A percentile compares a stretch with the other conserved stretches of the same genome.
Conservation (phyloP, 441 rosid genomes). For the Croton laevigatus region DNA sequence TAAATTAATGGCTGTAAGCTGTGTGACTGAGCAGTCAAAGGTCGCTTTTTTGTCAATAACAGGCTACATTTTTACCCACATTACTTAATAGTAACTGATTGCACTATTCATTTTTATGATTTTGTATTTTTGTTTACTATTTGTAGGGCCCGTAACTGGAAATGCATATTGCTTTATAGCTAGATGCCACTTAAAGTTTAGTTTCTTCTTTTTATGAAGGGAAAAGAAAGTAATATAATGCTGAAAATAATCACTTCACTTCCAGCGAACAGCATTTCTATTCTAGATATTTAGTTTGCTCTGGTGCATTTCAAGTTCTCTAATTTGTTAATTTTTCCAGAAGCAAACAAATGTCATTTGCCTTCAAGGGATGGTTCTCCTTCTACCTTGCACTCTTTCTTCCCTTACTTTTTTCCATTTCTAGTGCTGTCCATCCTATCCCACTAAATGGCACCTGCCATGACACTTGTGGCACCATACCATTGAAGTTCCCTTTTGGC, state of each 20-base stretch:
- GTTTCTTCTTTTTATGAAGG: background rate
- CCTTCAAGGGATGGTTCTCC: constrained; percentile 24
- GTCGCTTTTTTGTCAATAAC: background rate
- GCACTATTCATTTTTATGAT: background rate
- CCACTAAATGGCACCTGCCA: constrained; percentile 40
- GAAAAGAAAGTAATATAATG: constrained; percentile 21
- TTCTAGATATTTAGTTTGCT: constrained; percentile 20
- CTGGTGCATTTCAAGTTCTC: background rate
- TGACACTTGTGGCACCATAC: constrained; percentile 43
- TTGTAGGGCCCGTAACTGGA: background rate
- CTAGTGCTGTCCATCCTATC: constrained; percentile 27
- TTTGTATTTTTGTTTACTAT: background rate
- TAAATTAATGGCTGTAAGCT: background rate
- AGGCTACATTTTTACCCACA: background rate
- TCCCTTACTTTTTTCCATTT: constrained; percentile 15
- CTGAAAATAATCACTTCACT: constrained; percentile 25
- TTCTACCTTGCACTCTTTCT: constrained; percentile 28
- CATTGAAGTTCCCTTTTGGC: constrained; percentile 55
- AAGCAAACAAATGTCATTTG: constrained; percentile 35
- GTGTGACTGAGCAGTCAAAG: background rate
- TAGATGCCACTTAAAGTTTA: constrained; percentile 23
- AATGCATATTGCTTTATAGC: constrained; percentile 7
- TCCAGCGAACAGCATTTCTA: constrained; percentile 25
- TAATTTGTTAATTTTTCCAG: constrained; percentile 3
- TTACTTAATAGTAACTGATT: background rate